phyloP scores from a whole-genome alignment of 306 rosid genomes.

The barrel medic (Medicago truncatula) region MtrunA17r5.0-ANR NC_053045.1:53541001-53541500 shows the following conservation, averaged over 20 bases:
- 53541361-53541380: neutral
- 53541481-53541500: conserved; percentile 23
- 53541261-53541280: conserved; percentile 87
- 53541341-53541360: conserved; percentile 10
- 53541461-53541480: conserved; percentile 13
- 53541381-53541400: neutral
- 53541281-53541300: conserved; percentile 95
- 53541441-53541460: neutral
- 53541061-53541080: conserved; percentile 71
- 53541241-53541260: conserved; percentile 96
- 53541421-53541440: neutral
- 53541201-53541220: conserved; percentile 74
- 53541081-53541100: conserved; percentile 1
- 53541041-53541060: conserved; percentile 68
- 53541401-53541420: neutral
- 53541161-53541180: conserved; percentile 29
- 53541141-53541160: conserved; percentile 30
- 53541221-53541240: conserved; percentile 99
- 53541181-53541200: conserved; percentile 81
- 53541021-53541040: conserved; percentile 95
- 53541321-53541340: conserved; percentile 17
- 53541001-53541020: conserved; percentile 85
- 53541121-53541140: conserved; percentile 9
- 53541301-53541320: conserved; percentile 55
- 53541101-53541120: conserved; percentile 7